Base-by-base conservation (phyloP, 1,284 basidiomycete genomes). In the Cronartium quercuum region DNA sequence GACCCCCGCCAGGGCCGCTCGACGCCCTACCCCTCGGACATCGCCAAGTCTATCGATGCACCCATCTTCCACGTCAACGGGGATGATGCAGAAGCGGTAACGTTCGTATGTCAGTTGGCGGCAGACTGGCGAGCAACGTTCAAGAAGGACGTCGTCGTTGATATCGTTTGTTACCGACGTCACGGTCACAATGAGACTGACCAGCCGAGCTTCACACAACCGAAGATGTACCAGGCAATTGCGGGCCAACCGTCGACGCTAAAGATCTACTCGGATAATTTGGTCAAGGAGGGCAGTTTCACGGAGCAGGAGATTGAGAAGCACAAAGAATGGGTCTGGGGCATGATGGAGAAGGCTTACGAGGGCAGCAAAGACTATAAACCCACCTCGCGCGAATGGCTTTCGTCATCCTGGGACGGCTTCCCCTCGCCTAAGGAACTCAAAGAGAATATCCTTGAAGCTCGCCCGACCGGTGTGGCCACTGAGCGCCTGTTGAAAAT, bases 51-150 rank as follows among this genome's bases (percentile, higher is more conserved):
- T 64, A 98, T 98, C 81, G 96, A 99, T 81, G 88, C 96, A 0
- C 96, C 96, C 76, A 98, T 98, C 84, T 97, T 98, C 90, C 96
- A 98, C 84, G 96, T 98, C 81, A 99, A 99, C 82, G 96, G 94
- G 71, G 96, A 99, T 86, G 95, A 98, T 79, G 91, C 90, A 78
- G 96, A 98, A 83, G 96, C 71, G 13, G 71, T 75, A 12, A 79
- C 79, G 81, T 98, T 94, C 81, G 95, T 98, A 66, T 96, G 92
- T 83, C 92, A 95, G 82, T 89, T 98, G 74, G 95, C 96, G 38
- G 95, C 96, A 58, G 96, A 98, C 83, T 98, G 94, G 85, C 90
- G 96, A 76, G 93, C 94, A 79, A 95, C 94, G 83, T 98, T 90
- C 87, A 97, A 97, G 88, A 95, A 93, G 86, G 95, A 98, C 82